These are phyloP conservation scores for Aspergillus awamori DNA, from an alignment of 2,329 filamentous ascomycete species.

Conservation along the genomic window DNA sequence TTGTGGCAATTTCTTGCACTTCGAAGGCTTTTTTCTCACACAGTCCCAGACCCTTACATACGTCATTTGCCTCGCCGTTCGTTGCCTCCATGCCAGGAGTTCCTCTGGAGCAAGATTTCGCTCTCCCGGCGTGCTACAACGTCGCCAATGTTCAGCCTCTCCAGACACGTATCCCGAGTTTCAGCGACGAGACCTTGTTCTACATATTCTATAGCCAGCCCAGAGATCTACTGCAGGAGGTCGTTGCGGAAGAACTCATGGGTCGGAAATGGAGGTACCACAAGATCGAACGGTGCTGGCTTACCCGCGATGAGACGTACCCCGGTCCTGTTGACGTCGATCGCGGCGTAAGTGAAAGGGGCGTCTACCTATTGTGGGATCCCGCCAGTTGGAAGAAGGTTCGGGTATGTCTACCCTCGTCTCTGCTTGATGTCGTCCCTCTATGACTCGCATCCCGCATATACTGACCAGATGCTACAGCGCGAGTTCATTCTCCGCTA, in stretches of 20 bases:
- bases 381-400: slow-evolving; percentile 54
- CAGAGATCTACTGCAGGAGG: slow-evolving; percentile 66
- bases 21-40: neutral
- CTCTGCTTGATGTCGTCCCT: neutral
- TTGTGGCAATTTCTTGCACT: neutral
- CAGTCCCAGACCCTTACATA: slow-evolving; percentile 57
- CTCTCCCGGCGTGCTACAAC: slow-evolving; percentile 64
- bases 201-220: slow-evolving; percentile 72
- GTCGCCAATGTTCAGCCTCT: slow-evolving; percentile 68
- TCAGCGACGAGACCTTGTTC: slow-evolving; percentile 67
- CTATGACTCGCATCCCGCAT: neutral
- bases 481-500: slow-evolving; percentile 54
- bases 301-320: slow-evolving; percentile 53
- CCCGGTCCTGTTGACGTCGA: slow-evolving; percentile 53
- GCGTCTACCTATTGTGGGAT: slow-evolving; percentile 57
- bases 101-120: slow-evolving; percentile 65
- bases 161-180: slow-evolving; percentile 59
- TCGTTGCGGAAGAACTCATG: slow-evolving; percentile 65
- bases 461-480: slow-evolving; percentile 31
- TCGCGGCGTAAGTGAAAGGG: slow-evolving; percentile 52
- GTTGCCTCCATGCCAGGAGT: slow-evolving; percentile 59
- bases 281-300: slow-evolving; percentile 56
- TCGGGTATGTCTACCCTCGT: slow-evolving; percentile 39
- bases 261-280: slow-evolving; percentile 57
- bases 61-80: slow-evolving; percentile 67